Evolutionary conservation across 495 filamentous ascomycete genomes (phyloP).

Genomic region (Penicillium maclennaniae): DNA sequence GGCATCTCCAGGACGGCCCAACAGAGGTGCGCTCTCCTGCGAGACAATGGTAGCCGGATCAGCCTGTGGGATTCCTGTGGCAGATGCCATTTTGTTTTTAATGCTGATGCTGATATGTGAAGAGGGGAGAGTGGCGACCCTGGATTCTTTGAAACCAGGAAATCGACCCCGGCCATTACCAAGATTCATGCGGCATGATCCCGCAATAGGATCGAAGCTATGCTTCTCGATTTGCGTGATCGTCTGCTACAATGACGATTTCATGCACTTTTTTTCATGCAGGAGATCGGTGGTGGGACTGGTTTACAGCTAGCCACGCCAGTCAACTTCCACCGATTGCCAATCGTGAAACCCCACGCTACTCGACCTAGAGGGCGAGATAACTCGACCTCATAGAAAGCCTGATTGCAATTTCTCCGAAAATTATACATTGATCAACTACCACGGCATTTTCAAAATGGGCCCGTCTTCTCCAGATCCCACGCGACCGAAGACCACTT

Average conservation of each 20-base stretch:
- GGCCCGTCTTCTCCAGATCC: conserved; percentile 29
- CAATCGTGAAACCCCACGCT: neutral
- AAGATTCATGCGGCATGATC: neutral
- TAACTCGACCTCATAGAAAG: neutral
- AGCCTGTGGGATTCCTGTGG: conserved; percentile 47
- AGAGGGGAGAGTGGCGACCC: neutral
- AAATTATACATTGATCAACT: neutral
- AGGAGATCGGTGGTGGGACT: conserved; percentile 1
- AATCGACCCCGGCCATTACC: neutral
- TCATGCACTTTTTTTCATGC: neutral
- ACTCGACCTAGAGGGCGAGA: too few relatives aligned
- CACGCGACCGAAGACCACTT: conserved; percentile 30
- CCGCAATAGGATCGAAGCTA: neutral
- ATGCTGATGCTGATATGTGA: neutral
- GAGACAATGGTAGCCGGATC: conserved; percentile 25
- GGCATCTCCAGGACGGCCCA: conserved; percentile 70
- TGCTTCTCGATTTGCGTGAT: conserved; percentile 13
- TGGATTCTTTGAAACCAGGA: neutral
- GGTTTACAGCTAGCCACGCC: neutral
- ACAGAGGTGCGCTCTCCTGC: conserved; percentile 70
- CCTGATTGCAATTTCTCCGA: neutral
- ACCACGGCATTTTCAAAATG: conserved; percentile 30
- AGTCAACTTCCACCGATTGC: conserved; percentile 5
- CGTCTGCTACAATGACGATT: conserved; percentile 11
- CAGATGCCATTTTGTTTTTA: conserved; percentile 45